phyloP scores from a whole-genome alignment of 1,284 basidiomycete genomes.

The Pseudozyma hubeiensis region DNA sequence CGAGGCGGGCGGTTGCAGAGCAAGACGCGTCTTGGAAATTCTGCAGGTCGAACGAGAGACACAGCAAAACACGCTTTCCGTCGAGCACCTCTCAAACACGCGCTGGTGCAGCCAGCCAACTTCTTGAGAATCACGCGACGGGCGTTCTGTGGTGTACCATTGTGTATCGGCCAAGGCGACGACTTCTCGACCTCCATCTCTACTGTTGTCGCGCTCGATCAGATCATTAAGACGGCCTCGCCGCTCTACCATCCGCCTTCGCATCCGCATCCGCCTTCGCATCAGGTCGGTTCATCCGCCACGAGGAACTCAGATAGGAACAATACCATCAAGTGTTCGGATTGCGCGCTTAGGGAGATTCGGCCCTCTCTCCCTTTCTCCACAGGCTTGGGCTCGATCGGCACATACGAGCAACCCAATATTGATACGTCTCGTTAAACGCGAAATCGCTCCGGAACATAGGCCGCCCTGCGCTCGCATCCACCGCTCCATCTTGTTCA shows the following conservation, averaged over 20 bases:
- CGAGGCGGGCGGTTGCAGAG: no score
- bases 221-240: neutral
- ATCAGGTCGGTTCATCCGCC: conserved; percentile 10
- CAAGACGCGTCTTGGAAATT: conserved; percentile 16
- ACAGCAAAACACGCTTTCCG: conserved; percentile 35
- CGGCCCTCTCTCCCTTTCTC: no score
- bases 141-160: neutral
- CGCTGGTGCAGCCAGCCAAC: neutral
- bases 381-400: neutral
- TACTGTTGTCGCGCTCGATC: neutral
- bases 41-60: conserved; percentile 4
- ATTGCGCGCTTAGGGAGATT: no score
- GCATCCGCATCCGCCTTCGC: neutral
- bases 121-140: conserved; percentile 40
- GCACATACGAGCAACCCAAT: neutral
- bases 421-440: no score
- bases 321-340: neutral
- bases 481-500: conserved; percentile 2
- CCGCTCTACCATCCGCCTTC: neutral
- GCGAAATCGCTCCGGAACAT: no score
- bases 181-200: conserved; percentile 33
- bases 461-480: neutral
- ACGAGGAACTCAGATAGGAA: neutral
- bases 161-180: conserved; percentile 14
- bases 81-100: conserved; percentile 8